Conservation (phyloP, 2,329 filamentous ascomycete genomes). For the Sporothrix euskadiensis region DNA sequence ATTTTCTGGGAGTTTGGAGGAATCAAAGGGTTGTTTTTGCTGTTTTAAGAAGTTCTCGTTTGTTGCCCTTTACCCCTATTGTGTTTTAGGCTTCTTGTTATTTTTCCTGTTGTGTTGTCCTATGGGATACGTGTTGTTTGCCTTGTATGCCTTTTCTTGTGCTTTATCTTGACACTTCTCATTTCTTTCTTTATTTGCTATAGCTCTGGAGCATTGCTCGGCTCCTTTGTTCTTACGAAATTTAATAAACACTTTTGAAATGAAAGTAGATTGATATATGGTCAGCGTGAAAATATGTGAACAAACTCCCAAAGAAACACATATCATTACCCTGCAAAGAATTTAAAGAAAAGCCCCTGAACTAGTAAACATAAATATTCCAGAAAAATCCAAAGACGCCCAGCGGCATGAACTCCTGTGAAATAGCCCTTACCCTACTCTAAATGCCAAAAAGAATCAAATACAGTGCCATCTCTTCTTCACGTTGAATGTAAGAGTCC, state of each 20-base stretch:
- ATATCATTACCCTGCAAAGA: neutral
- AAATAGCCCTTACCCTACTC: neutral
- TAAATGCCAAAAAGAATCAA: neutral
- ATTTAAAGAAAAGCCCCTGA: neutral
- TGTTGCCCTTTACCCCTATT: neutral
- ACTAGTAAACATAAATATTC: neutral
- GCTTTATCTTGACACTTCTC: neutral
- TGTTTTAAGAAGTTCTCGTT: neutral
- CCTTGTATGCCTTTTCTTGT: neutral
- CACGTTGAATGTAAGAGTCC: neutral
- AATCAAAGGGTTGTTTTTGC: neutral
- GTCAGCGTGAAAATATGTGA: neutral
- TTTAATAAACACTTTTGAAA: neutral
- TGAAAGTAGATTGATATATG: neutral
- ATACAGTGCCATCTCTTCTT: neutral
- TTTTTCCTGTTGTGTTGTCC: neutral
- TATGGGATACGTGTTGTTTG: neutral
- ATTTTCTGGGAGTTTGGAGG: constrained; percentile 10
- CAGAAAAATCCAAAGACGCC: neutral
- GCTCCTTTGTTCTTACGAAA: neutral
- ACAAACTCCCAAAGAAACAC: neutral
- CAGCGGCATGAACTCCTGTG: neutral
- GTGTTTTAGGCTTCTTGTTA: neutral
- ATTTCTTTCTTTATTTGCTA: neutral
- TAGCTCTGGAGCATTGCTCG: neutral